phyloP scores from a whole-genome alignment of 192 early-diverging fungal genomes.

The Coemansia sp. region DNA sequence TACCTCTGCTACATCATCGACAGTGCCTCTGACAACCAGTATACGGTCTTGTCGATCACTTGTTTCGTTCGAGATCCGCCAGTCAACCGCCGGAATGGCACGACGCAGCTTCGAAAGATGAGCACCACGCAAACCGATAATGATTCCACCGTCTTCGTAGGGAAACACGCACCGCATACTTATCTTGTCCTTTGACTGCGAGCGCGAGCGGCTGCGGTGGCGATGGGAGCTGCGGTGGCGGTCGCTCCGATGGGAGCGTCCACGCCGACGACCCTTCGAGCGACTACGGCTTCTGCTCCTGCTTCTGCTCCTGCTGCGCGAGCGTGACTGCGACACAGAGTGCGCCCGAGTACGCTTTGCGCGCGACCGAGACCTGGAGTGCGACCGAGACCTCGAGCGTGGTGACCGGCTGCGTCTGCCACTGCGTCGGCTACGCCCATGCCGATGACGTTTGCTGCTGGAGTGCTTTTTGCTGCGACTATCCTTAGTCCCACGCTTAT shows the following conservation, averaged over 20 bases:
- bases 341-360: constrained; percentile 5
- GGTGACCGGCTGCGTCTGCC: constrained; percentile 35
- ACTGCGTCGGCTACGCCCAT: constrained; percentile 13
- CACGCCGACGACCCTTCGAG: constrained; percentile 12
- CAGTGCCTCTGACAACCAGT: constrained; percentile 41
- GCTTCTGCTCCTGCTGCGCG: constrained; percentile 20
- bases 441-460: constrained; percentile 9
- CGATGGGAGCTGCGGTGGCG: constrained; percentile 14
- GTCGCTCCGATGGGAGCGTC: constrained; percentile 20
- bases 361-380: constrained; percentile 14
- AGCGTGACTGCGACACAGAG: constrained; percentile 24
- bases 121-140: constrained; percentile 53
- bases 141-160: constrained; percentile 56
- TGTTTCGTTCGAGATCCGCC: constrained; percentile 56
- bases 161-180: constrained; percentile 55
- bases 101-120: constrained; percentile 52
- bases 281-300: constrained; percentile 17
- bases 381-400: constrained; percentile 26
- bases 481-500: constrained; percentile 23
- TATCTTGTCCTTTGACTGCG: constrained; percentile 25
- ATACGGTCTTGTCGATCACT: constrained; percentile 54
- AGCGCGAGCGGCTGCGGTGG: constrained; percentile 18
- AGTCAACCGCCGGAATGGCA: constrained; percentile 36
- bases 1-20: constrained; percentile 46
- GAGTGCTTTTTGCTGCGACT: constrained; percentile 9